phyloP scores from a whole-genome alignment of 768 basidiomycete species.

The Tubosaeta sp. region DNA sequence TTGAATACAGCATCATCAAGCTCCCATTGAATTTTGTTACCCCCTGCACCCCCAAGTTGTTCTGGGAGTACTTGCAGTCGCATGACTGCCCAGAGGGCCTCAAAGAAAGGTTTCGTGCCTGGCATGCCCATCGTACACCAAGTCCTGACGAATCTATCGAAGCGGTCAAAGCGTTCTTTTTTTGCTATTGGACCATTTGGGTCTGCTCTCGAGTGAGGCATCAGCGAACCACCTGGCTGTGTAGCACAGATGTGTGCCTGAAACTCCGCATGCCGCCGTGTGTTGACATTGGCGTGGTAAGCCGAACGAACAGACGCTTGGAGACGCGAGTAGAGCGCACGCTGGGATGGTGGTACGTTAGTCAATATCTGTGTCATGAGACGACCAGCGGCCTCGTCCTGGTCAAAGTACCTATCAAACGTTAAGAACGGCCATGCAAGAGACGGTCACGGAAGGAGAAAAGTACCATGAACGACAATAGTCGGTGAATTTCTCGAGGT shows the following conservation, averaged over 20 bases:
- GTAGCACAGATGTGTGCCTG: conserved; percentile 79
- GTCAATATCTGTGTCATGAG: conserved; percentile 81
- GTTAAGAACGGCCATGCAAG: conserved; percentile 3
- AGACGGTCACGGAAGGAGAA: background rate
- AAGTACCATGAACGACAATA: conserved; percentile 74
- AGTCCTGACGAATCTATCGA: conserved; percentile 68
- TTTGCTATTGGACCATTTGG: conserved; percentile 59
- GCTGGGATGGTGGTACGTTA: conserved; percentile 75
- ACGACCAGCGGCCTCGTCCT: conserved; percentile 73
- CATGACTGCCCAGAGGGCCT: conserved; percentile 68
- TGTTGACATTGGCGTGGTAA: conserved; percentile 77
- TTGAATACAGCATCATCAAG: conserved; percentile 93
- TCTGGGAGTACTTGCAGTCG: conserved; percentile 78
- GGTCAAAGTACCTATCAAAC: conserved; percentile 69
- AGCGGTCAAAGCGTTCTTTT: conserved; percentile 73
- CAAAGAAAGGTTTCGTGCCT: conserved; percentile 80
- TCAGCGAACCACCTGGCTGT: conserved; percentile 73
- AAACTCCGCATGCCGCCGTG: conserved; percentile 76
- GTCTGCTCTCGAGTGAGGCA: conserved; percentile 67
- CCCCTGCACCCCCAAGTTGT: conserved; percentile 76
- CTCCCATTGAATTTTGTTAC: conserved; percentile 77
- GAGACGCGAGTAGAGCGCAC: conserved; percentile 80
- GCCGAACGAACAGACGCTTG: conserved; percentile 84
- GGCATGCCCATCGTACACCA: conserved; percentile 89
- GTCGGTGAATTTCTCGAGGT: conserved; percentile 75